These are phyloP conservation scores for Apiospora kogelbergensis DNA, from an alignment of 2,329 filamentous ascomycete genomes.

Conservation along the genomic window DNA sequence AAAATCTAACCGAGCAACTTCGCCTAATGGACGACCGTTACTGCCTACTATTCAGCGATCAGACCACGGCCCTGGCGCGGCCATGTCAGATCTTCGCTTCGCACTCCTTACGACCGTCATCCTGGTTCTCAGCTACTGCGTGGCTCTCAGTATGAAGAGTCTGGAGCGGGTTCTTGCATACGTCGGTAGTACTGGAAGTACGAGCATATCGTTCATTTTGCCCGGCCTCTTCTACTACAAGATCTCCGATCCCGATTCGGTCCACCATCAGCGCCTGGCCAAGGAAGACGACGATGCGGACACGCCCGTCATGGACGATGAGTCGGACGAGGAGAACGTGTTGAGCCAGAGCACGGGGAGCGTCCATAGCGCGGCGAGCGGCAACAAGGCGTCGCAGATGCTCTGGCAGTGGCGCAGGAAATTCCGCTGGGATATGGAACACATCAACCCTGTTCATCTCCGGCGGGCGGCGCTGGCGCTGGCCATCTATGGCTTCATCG, in stretches of 20 bases:
- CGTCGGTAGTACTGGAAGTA: constrained; percentile 91
- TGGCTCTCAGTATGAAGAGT: constrained; percentile 86
- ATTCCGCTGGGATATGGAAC: constrained; percentile 60
- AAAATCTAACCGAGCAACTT: constrained; percentile 40
- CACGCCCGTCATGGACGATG: constrained; percentile 45
- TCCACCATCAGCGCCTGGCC: constrained; percentile 79
- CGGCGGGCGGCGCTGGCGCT: constrained; percentile 73
- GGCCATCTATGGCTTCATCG: constrained; percentile 77
- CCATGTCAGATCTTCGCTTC: constrained; percentile 86
- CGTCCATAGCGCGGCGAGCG: constrained; percentile 25
- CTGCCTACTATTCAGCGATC: constrained; percentile 40
- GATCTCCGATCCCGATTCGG: constrained; percentile 86
- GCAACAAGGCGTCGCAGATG: constrained; percentile 34
- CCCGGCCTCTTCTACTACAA: constrained; percentile 98
- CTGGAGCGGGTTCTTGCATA: constrained; percentile 92
- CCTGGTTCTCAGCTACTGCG: constrained; percentile 80
- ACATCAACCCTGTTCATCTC: constrained; percentile 64
- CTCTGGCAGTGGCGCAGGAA: constrained; percentile 53
- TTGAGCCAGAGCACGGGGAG: constrained; percentile 45
- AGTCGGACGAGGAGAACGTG: constrained; percentile 47
- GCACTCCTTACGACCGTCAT: constrained; percentile 85
- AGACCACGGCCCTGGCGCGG: constrained; percentile 53
- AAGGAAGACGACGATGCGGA: constrained; percentile 90
- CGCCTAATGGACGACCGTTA: constrained; percentile 42
- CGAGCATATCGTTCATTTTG: constrained; percentile 94